phyloP scores from a whole-genome alignment of 2,329 filamentous ascomycete species.

The Tricladium varicosporioides region DNA sequence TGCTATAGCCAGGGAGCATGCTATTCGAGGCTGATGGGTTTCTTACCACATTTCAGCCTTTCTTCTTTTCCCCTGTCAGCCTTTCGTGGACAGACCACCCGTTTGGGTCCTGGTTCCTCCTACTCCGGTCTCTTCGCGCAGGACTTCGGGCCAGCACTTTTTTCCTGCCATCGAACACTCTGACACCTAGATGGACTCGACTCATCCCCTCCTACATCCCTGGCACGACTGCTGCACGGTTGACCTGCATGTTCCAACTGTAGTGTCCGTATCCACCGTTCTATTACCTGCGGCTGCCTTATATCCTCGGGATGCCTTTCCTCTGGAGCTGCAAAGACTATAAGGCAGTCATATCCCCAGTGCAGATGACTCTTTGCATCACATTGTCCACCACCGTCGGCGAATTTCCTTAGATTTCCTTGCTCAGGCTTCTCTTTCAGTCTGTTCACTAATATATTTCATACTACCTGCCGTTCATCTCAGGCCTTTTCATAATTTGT shows the following conservation, averaged over 20 bases:
- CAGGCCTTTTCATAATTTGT: slow-evolving; percentile 15
- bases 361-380: slow-evolving; percentile 33
- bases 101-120: slow-evolving; percentile 24
- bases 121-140: slow-evolving; percentile 13
- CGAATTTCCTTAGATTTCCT: slow-evolving; percentile 29
- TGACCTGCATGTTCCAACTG: slow-evolving; percentile 30
- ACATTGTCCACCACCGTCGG: slow-evolving; percentile 24
- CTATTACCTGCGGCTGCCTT: slow-evolving; percentile 29
- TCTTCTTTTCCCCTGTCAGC: slow-evolving; percentile 15
- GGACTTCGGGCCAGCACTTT: slow-evolving; percentile 15
- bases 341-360: slow-evolving; percentile 34
- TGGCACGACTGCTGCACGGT: slow-evolving; percentile 26
- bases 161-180: slow-evolving; percentile 11
- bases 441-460: slow-evolving; percentile 33
- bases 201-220: slow-evolving; percentile 25
- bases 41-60: slow-evolving; percentile 33
- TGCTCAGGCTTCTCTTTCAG: slow-evolving; percentile 31
- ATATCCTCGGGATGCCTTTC: slow-evolving; percentile 20
- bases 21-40: slow-evolving; percentile 29
- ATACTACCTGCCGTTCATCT: slow-evolving; percentile 23
- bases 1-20: slow-evolving; percentile 14
- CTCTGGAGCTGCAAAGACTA: slow-evolving; percentile 21
- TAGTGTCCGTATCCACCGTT: slow-evolving; percentile 19
- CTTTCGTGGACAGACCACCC: slow-evolving; percentile 26
- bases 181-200: slow-evolving; percentile 12